Conservation (phyloP, 768 basidiomycete species). For the Serendipita sp. region DNA sequence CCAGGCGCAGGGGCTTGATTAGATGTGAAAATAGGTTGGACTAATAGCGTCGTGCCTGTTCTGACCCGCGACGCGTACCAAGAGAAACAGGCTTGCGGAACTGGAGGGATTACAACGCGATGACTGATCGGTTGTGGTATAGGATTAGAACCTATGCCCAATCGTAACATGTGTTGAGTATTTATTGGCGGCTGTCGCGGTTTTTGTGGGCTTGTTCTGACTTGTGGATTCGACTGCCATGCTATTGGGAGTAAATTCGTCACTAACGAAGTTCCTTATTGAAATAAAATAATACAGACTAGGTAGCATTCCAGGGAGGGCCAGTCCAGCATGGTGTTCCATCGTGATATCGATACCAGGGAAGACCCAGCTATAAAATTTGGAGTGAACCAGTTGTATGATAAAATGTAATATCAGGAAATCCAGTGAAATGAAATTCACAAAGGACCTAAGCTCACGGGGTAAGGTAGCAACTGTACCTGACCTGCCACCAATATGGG, state of each 20-base stretch:
- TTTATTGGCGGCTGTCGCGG: neutral
- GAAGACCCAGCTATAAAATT: too few relatives aligned
- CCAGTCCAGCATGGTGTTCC: too few relatives aligned
- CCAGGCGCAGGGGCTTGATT: conserved; percentile 17
- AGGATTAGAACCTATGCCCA: neutral
- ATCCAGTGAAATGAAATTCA: too few relatives aligned
- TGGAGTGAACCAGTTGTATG: too few relatives aligned
- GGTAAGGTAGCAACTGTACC: too few relatives aligned
- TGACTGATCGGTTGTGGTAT: neutral
- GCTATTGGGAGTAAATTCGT: neutral
- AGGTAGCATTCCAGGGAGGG: too few relatives aligned
- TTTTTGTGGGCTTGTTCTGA: neutral
- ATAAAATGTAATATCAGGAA: too few relatives aligned
- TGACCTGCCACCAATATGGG: too few relatives aligned
- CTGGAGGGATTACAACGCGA: conserved; percentile 28
- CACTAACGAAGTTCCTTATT: too few relatives aligned
- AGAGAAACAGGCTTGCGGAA: conserved; percentile 54
- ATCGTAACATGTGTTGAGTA: neutral
- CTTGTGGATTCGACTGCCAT: neutral
- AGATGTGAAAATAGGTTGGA: conserved; percentile 61
- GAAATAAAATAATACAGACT: too few relatives aligned
- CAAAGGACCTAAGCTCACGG: too few relatives aligned
- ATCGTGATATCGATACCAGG: too few relatives aligned
- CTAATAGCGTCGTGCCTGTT: conserved; percentile 74
- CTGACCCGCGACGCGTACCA: conserved; percentile 82